Evolutionary conservation across 371 early-diverging fungal species (phyloP).

Genomic region (Thermomucor indicae-seudaticae): DNA sequence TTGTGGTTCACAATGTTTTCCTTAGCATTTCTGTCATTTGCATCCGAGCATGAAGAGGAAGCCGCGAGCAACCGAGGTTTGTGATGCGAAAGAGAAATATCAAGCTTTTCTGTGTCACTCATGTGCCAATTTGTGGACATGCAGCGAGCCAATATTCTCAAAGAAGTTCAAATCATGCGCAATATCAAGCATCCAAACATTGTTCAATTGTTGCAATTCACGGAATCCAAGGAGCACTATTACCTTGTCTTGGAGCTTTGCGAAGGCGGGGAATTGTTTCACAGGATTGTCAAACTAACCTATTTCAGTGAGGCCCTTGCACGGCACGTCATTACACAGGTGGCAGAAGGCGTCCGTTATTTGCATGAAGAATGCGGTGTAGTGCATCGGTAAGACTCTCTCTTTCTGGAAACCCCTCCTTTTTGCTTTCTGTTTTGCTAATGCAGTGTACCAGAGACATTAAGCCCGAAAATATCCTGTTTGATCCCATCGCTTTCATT

Average conservation of each 20-base stretch:
- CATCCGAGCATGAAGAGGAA: constrained; percentile 42
- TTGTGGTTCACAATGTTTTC: neutral
- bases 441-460: constrained; percentile 62
- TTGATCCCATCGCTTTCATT: constrained; percentile 68
- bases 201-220: constrained; percentile 62
- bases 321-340: constrained; percentile 82
- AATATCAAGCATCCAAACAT: constrained; percentile 78
- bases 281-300: constrained; percentile 76
- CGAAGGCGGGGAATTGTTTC: constrained; percentile 85
- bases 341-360: constrained; percentile 85
- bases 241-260: constrained; percentile 85
- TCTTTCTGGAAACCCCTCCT: neutral
- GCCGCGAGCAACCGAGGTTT: constrained; percentile 42
- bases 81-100: neutral
- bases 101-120: too few relatives aligned
- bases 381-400: constrained; percentile 79
- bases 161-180: constrained; percentile 87
- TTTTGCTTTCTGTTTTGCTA: neutral
- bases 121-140: constrained; percentile 2
- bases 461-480: constrained; percentile 95
- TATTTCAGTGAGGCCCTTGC: constrained; percentile 75
- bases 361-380: constrained; percentile 85
- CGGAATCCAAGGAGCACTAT: constrained; percentile 61
- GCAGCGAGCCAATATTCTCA: constrained; percentile 74
- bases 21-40: constrained; percentile 24